Evolutionary conservation across 441 rosid species (phyloP), one percentile per base, ranked within the genome.

Genomic region (Eruca vesicaria): DNA sequence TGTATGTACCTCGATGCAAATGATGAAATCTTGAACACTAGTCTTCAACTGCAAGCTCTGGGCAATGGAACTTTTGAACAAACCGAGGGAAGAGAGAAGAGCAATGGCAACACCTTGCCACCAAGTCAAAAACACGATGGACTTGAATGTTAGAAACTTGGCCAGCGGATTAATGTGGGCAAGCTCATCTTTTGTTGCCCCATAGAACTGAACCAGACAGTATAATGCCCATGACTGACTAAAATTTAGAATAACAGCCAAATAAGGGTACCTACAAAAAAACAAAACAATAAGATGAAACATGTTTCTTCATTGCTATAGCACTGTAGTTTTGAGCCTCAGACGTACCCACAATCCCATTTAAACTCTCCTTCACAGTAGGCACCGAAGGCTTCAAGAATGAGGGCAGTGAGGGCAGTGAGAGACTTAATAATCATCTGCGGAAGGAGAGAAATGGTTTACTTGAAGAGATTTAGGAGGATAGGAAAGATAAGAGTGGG

Each of bases 41-140:
- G 99, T 88, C 86, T 96, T 92, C 68, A 90, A 78, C 82, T 90
- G 92, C 88, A 90, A 86, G 78, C 86, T 90, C 79, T 92, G 92
- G 65, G 98, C 96, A 68, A 90, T 82, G 20, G 94, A 81, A 80
- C 96, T 89, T 83, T 87, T 89, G 77, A 96, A 87, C 83, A 96
- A 86, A 70, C 97, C 98, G 75, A 96, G 85, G 61, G 94, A 76
- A 79, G 78, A 90, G 59, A 96, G 83, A 61, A 94, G 82, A 82
- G 99, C 98, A 79, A 96, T 96, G 31, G 96, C 96, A 69, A 92
- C 97, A 72, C 99, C 98, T 89, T 96, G 98, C 98, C 98, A 94
- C 98, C 98, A 94, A 75, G 98, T 96, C 86, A 94, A 78, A 82
- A 96, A 96, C 74, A 96, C 99, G 65, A 96, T 96, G 6, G 99